Conservation (phyloP, 1,139 yeast species). For the Yamadazyma triangularis region DNA sequence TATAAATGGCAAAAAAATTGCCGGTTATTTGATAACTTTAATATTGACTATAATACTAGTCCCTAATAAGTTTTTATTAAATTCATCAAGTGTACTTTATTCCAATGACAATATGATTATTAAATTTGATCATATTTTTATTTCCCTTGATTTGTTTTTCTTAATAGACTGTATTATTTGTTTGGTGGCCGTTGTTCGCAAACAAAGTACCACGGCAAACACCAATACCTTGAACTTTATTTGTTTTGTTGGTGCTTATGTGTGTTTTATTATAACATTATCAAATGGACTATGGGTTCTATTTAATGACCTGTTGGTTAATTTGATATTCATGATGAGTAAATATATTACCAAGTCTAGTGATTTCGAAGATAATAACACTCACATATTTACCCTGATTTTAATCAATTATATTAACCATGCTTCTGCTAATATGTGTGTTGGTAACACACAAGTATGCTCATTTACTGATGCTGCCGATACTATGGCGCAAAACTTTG, state of each 20-base stretch:
- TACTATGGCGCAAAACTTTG: conserved; percentile 4
- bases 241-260: no score
- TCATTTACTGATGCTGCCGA: conserved; percentile 1
- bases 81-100: conserved; percentile 15
- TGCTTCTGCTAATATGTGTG: conserved; percentile 4
- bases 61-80: conserved; percentile 16
- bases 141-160: conserved; percentile 15
- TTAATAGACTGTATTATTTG: conserved; percentile 8
- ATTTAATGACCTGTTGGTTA: conserved; percentile 20
- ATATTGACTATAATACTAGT: conserved; percentile 5
- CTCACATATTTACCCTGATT: conserved; percentile 16
- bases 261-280: conserved; percentile 14
- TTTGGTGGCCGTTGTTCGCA: not conserved
- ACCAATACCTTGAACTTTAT: no score
- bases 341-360: conserved; percentile 4
- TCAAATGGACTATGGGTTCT: conserved; percentile 13
- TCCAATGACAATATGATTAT: conserved; percentile 8
- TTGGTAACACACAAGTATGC: conserved; percentile 2
- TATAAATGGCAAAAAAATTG: no score
- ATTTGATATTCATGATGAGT: conserved; percentile 12
- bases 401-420: conserved; percentile 15
- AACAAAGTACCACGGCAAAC: conserved; percentile 17
- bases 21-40: not conserved
- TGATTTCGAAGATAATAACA: conserved; percentile 5
- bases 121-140: conserved; percentile 21